Conservation (phyloP, 2,329 filamentous ascomycete genomes). For the Tolypocladium inflatum region DNA sequence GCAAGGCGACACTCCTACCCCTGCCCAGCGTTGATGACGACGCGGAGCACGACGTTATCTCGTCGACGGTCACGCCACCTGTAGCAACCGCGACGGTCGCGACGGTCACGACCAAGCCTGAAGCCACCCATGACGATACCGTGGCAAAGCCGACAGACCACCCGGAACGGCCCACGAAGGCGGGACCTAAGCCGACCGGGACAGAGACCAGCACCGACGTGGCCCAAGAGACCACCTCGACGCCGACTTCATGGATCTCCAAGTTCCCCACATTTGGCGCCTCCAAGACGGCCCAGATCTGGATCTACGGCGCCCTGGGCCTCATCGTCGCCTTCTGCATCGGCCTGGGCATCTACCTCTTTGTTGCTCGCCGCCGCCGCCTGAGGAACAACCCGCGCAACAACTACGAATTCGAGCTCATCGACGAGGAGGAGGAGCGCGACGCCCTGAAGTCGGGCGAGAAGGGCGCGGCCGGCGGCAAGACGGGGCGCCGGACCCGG, state of each 20-base stretch:
- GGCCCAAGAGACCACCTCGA: constrained; percentile 28
- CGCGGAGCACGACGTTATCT: constrained; percentile 62
- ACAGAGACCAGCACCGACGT: constrained; percentile 18
- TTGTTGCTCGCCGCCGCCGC: constrained; percentile 66
- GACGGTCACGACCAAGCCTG: constrained; percentile 37
- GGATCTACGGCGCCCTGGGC: constrained; percentile 84
- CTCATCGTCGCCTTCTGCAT: constrained; percentile 78
- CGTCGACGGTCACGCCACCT: constrained; percentile 36
- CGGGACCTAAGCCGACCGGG: constrained; percentile 22
- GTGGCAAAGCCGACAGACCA: constrained; percentile 49
- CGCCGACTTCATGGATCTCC: constrained; percentile 66
- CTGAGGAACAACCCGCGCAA: constrained; percentile 66
- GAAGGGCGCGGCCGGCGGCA: constrained; percentile 31
- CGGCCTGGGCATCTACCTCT: constrained; percentile 74
- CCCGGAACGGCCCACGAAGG: constrained; percentile 52
- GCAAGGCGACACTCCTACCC: constrained; percentile 64
- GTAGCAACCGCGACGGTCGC: constrained; percentile 33
- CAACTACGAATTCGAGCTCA: constrained; percentile 88
- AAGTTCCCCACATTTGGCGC: constrained; percentile 88
- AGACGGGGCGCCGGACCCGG: constrained; percentile 42
- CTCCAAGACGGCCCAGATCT: constrained; percentile 76
- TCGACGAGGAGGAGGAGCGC: constrained; percentile 74
- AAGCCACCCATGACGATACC: constrained; percentile 32
- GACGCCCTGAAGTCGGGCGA: constrained; percentile 41
- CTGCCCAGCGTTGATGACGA: constrained; percentile 79